phyloP scores from a whole-genome alignment of 305 asterid species.

The Salvia sclarea region DNA sequence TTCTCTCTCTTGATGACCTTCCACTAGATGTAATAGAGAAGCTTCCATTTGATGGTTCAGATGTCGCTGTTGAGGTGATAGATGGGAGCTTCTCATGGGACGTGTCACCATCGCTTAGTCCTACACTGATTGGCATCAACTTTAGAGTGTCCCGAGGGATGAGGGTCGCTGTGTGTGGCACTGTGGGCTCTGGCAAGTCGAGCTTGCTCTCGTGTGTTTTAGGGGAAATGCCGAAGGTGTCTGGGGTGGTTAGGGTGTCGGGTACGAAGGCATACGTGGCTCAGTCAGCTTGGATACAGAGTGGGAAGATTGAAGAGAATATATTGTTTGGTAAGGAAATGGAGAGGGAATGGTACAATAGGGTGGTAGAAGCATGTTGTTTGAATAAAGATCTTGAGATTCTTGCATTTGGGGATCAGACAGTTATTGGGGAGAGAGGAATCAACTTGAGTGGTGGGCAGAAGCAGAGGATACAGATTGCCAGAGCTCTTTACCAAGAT shows the following conservation, averaged over 20 bases:
- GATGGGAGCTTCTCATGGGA: constrained; percentile 78
- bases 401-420: constrained; percentile 75
- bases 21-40: constrained; percentile 53
- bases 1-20: constrained; percentile 72
- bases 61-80: constrained; percentile 54
- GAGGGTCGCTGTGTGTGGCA: constrained; percentile 88
- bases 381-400: constrained; percentile 74
- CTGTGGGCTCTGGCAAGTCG: constrained; percentile 88
- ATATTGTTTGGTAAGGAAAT: constrained; percentile 73
- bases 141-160: constrained; percentile 57
- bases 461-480: constrained; percentile 88
- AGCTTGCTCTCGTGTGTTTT: constrained; percentile 71
- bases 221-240: constrained; percentile 76
- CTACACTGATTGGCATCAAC: constrained; percentile 53
- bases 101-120: constrained; percentile 42
- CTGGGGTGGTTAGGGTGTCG: constrained; percentile 56
- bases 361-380: constrained; percentile 67
- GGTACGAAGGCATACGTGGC: constrained; percentile 80
- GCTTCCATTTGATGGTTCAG: constrained; percentile 53
- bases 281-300: constrained; percentile 92
- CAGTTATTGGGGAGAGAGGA: constrained; percentile 83
- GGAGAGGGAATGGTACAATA: constrained; percentile 57
- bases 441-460: constrained; percentile 91
- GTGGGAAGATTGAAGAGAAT: constrained; percentile 85
- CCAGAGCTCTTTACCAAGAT: constrained; percentile 87